phyloP scores from a whole-genome alignment of 805 yeast species.

The Saturnispora ahearnii region DNA sequence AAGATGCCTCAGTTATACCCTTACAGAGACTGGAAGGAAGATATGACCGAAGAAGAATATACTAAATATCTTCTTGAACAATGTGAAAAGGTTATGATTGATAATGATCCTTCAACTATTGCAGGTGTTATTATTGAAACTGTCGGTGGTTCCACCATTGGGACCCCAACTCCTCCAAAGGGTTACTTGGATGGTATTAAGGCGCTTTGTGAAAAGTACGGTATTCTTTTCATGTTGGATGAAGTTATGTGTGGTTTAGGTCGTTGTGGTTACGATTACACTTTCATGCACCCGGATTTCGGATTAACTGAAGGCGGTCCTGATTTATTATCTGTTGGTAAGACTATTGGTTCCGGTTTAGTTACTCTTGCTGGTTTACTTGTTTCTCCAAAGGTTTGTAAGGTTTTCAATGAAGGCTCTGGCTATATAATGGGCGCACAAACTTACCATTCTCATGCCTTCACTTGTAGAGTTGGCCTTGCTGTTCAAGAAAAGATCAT shows the following conservation, averaged over 20 bases:
- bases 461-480: slow-evolving; percentile 37
- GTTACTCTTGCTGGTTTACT: slow-evolving; percentile 41
- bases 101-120: slow-evolving; percentile 36
- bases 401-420: slow-evolving; percentile 31
- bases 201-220: slow-evolving; percentile 43
- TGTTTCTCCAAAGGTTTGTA: slow-evolving; percentile 31
- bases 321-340: slow-evolving; percentile 41
- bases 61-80: slow-evolving; percentile 28
- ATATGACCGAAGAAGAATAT: slow-evolving; percentile 31
- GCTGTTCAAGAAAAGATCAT: slow-evolving; percentile 38
- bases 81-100: slow-evolving; percentile 33
- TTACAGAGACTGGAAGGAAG: slow-evolving; percentile 23
- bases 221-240: slow-evolving; percentile 39
- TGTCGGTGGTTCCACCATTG: slow-evolving; percentile 39
- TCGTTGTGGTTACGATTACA: slow-evolving; percentile 39
- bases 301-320: slow-evolving; percentile 34
- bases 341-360: slow-evolving; percentile 42
- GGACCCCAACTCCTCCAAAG: slow-evolving; percentile 36
- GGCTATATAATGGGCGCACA: slow-evolving; percentile 38
- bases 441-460: slow-evolving; percentile 40
- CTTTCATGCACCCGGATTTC: slow-evolving; percentile 26
- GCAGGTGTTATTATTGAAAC: slow-evolving; percentile 38
- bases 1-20: slow-evolving; percentile 29
- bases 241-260: slow-evolving; percentile 55
- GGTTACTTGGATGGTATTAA: slow-evolving; percentile 40